These are phyloP conservation scores for Erigeron canadensis DNA, from an alignment of 129 eudicot species.

Conservation along the genomic window DNA sequence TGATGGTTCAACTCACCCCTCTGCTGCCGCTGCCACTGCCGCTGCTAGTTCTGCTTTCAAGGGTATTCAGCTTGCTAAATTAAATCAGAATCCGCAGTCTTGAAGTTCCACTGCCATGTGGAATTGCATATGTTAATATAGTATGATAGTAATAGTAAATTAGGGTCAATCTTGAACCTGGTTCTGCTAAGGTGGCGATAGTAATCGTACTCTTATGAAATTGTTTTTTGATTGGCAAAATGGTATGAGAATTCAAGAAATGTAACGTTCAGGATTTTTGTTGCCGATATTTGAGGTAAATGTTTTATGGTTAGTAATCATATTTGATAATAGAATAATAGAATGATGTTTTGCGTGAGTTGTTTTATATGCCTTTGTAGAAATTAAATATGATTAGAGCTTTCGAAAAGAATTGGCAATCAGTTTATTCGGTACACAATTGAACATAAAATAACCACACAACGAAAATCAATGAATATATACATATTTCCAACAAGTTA, in stretches of 20 bases:
- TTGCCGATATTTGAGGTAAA: slow-evolving; percentile 3
- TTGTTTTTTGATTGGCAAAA: slow-evolving; percentile 14
- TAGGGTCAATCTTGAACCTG: slow-evolving; percentile 12
- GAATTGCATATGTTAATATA: slow-evolving; percentile 26
- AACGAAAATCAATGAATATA: no score
- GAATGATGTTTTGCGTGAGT: no score
- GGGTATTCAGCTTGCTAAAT: slow-evolving; percentile 35
- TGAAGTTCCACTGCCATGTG: not conserved
- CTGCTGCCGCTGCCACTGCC: slow-evolving; percentile 14
- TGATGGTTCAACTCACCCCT: slow-evolving; percentile 18
- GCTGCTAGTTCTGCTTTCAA: slow-evolving; percentile 31
- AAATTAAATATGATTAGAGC: no score
- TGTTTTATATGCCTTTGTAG: no score
- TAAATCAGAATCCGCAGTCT: slow-evolving; percentile 32
- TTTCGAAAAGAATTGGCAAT: no score
- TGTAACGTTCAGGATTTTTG: not conserved
- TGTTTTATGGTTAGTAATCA: slow-evolving; percentile 10
- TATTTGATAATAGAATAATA: no score
- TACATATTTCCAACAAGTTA: no score
- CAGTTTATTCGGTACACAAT: no score
- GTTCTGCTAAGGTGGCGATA: slow-evolving; percentile 15
- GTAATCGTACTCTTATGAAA: slow-evolving; percentile 1
- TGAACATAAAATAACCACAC: no score
- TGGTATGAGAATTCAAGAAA: not conserved
- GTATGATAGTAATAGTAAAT: not conserved